Base-by-base conservation (phyloP, 1,139 yeast species). In the Kodamaea arcana region DNA sequence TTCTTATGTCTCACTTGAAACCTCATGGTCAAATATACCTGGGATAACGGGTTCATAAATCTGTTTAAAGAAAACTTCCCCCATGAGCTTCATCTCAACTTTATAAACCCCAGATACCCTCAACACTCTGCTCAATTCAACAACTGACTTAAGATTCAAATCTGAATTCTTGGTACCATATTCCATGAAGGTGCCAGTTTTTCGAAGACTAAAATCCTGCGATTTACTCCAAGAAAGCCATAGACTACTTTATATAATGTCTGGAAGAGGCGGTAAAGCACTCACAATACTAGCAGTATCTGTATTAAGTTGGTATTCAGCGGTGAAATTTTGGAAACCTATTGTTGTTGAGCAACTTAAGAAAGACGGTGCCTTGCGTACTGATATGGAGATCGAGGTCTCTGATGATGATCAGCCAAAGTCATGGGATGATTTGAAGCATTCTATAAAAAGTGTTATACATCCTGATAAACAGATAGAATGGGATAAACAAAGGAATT, bases 271-370 rank as follows among this genome's bases (percentile, higher is more conserved):
- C 31, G 52, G 44, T 4, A 54, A 49, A 35, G 55, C 55, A 4
- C 43, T 55, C 20, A 46, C 58, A 6, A 32, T 65, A 4, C 40
- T 62, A 18, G 56, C 62, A 20, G 67, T 61, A 4, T 62, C 65
- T 5, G 62, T 58, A 5, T 46, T 66, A 24, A 63, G 73, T 36
- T 67, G 72, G 70, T 69, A 65, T 40, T 58, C 70, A 18, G 83
- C 92, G 1, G 62, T 78, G 37, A 75, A 72, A 51, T 83, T 83
- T 58, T 83, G 86, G 69, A 81, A 80, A 47, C 94, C 94, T 2
- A 56, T 83, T 22, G 71, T 83, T 4, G 69, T 83, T 82, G 92
- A 83, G 38, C 83, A 75, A 46, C 65, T 85, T 40, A 68, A 72
- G 45, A 74, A 78, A 49, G 90, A 83, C 48, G 86, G 87, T 2